A percentile compares a stretch with the other conserved stretches of the same genome.
phyloP scores from a whole-genome alignment of 1,284 basidiomycete genomes.

The Mycena sp. region DNA sequence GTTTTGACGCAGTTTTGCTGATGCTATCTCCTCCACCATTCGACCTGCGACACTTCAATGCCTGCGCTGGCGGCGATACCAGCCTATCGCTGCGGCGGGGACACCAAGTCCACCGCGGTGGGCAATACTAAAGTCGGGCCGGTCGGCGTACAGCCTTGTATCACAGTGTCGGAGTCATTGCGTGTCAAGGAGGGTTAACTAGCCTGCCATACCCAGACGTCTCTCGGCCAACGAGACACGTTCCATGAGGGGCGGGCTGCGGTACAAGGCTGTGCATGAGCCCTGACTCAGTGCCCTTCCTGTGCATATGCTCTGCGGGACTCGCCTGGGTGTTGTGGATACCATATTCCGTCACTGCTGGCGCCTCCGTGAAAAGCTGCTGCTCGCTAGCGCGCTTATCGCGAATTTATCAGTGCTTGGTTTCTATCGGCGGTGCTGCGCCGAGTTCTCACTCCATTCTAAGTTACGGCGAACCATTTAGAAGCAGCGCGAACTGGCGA shows the following conservation, averaged over 20 bases:
- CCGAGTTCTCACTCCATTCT: conserved; percentile 17
- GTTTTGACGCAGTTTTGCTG: too few species aligned
- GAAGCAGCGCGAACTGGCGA: conserved; percentile 18
- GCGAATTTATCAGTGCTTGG: conserved; percentile 6
- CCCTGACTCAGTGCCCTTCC: conserved; percentile 10
- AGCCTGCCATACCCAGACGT: neutral
- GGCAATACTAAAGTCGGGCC: too few species aligned
- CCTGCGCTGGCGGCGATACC: too few species aligned
- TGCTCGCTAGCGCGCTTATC: too few species aligned
- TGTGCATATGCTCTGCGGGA: neutral
- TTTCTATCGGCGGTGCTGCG: neutral
- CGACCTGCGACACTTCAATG: too few species aligned
- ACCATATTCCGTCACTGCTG: neutral
- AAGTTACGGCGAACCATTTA: neutral
- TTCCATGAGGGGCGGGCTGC: neutral
- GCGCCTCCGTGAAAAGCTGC: neutral
- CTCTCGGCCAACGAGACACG: conserved; percentile 7
- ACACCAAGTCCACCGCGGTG: too few species aligned
- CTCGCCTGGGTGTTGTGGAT: conserved; percentile 5
- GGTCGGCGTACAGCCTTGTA: neutral
- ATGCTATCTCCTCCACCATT: too few species aligned
- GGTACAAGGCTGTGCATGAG: conserved; percentile 12
- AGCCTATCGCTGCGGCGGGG: neutral
- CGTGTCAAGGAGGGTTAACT: conserved; percentile 13
- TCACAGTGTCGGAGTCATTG: conserved; percentile 16